phyloP scores from a whole-genome alignment of 352 stramenopile species.

The Pythium aristosporum region DNA sequence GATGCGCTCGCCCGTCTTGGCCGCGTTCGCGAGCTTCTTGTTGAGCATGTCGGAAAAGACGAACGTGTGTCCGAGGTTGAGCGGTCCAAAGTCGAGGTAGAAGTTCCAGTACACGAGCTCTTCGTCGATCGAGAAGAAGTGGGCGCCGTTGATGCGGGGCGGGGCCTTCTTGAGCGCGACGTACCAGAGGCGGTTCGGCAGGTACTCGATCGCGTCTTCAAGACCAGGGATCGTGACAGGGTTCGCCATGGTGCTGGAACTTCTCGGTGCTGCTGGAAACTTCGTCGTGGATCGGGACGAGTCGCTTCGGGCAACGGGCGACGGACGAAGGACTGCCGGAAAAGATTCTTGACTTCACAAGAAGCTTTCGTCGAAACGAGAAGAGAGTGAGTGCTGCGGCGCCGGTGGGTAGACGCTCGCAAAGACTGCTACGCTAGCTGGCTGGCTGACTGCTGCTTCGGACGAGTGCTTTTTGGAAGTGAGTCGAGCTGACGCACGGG shows the following conservation, averaged over 20 bases:
- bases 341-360: slow-evolving; percentile 19
- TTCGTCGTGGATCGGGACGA: background rate
- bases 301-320: background rate
- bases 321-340: background rate
- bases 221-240: slow-evolving; percentile 36
- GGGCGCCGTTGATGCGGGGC: slow-evolving; percentile 41
- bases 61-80: slow-evolving; percentile 85
- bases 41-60: slow-evolving; percentile 52
- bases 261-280: background rate
- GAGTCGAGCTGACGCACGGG: background rate
- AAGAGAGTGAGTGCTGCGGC: background rate
- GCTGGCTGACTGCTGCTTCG: slow-evolving; percentile 16
- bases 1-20: slow-evolving; percentile 43
- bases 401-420: background rate
- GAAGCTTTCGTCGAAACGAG: slow-evolving; percentile 1
- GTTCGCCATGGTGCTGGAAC: slow-evolving; percentile 23
- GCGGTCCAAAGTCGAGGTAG: slow-evolving; percentile 95
- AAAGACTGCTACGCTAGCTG: slow-evolving; percentile 4
- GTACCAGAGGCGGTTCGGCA: slow-evolving; percentile 58
- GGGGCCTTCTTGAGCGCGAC: slow-evolving; percentile 62
- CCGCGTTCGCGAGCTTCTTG: slow-evolving; percentile 37
- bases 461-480: slow-evolving; percentile 27
- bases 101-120: slow-evolving; percentile 95
- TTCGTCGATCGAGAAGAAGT: slow-evolving; percentile 85
- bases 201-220: slow-evolving; percentile 64